A percentile compares a stretch with the other conserved stretches of the same genome.
Conservation (phyloP, 2,329 filamentous ascomycete genomes). For the Escovopsis sp. region DNA sequence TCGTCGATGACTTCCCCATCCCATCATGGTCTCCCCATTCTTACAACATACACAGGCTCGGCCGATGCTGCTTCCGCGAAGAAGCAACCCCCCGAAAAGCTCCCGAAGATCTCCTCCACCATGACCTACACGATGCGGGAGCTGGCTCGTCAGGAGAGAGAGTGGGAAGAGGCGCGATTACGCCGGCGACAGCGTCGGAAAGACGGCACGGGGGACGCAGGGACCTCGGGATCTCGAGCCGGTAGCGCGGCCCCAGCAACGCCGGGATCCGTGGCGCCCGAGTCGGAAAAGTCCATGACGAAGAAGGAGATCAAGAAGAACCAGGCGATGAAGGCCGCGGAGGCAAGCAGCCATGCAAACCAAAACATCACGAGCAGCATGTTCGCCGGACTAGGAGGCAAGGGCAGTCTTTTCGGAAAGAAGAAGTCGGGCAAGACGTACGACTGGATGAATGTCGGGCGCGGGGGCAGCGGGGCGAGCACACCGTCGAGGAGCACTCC, state of each 20-base stretch:
- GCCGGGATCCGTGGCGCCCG: constrained; percentile 47
- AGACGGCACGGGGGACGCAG: constrained; percentile 39
- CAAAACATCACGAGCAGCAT: constrained; percentile 73
- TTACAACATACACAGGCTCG: constrained; percentile 19
- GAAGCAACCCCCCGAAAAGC: constrained; percentile 28
- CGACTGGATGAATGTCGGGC: constrained; percentile 52
- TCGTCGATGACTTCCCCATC: no score
- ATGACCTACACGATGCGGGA: constrained; percentile 42
- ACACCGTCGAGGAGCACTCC: constrained; percentile 29
- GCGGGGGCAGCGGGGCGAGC: constrained; percentile 36
- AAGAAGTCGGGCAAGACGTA: constrained; percentile 55
- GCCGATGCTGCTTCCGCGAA: constrained; percentile 22
- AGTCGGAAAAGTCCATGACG: constrained; percentile 53
- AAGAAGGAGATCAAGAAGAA: constrained; percentile 79
- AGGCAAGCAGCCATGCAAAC: constrained; percentile 64
- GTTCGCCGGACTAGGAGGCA: constrained; percentile 50
- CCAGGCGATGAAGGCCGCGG: constrained; percentile 59
- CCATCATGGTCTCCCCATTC: background rate
- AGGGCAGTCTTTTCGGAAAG: constrained; percentile 40
- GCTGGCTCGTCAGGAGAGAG: constrained; percentile 50
- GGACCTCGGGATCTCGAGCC: constrained; percentile 32
- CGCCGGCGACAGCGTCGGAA: constrained; percentile 51
- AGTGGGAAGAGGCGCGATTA: constrained; percentile 57
- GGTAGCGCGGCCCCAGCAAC: constrained; percentile 45
- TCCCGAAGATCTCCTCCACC: constrained; percentile 35